These are phyloP conservation scores for Xylaria sp. DNA, from an alignment of 2,329 filamentous ascomycete genomes.

Conservation along the genomic window DNA sequence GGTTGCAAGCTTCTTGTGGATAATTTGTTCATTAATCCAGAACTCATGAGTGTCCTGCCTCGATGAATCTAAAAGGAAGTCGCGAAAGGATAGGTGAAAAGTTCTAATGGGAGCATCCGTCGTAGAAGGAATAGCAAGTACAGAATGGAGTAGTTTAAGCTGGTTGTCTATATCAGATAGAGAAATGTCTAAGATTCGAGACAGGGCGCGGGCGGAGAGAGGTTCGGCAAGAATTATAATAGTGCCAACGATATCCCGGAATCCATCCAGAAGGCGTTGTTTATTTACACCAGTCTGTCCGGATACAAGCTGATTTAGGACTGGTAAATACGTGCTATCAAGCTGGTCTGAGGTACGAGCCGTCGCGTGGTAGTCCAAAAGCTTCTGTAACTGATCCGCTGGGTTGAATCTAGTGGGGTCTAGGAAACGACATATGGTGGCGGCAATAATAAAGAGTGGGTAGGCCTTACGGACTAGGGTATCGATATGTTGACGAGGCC, in stretches of 20 bases:
- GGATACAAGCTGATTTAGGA: constrained; percentile 25
- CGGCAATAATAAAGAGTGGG: constrained; percentile 48
- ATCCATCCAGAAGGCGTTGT: no score
- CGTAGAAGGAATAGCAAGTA: constrained; percentile 12
- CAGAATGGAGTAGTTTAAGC: constrained; percentile 25
- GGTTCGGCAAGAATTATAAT: constrained; percentile 21
- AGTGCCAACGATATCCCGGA: constrained; percentile 12
- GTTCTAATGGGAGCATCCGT: constrained; percentile 1
- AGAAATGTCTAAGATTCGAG: no score
- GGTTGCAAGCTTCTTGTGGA: constrained; percentile 6
- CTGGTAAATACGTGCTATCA: constrained; percentile 28
- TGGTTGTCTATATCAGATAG: not conserved
- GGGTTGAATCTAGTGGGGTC: constrained; percentile 9
- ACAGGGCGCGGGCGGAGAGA: constrained; percentile 9
- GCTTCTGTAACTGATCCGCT: constrained; percentile 2
- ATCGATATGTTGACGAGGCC: constrained; percentile 45
- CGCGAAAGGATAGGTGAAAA: constrained; percentile 24
- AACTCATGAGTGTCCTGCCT: constrained; percentile 21
- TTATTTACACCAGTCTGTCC: no score
- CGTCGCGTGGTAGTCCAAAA: no score
- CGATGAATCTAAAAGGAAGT: constrained; percentile 24
- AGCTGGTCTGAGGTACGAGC: no score
- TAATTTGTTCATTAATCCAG: constrained; percentile 26
- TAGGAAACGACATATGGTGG: constrained; percentile 46
- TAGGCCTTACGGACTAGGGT: constrained; percentile 37